Evolutionary conservation across 805 yeast genomes (phyloP), one percentile per base, ranked within the genome.

Genomic region (Candida sakaeoensis): DNA sequence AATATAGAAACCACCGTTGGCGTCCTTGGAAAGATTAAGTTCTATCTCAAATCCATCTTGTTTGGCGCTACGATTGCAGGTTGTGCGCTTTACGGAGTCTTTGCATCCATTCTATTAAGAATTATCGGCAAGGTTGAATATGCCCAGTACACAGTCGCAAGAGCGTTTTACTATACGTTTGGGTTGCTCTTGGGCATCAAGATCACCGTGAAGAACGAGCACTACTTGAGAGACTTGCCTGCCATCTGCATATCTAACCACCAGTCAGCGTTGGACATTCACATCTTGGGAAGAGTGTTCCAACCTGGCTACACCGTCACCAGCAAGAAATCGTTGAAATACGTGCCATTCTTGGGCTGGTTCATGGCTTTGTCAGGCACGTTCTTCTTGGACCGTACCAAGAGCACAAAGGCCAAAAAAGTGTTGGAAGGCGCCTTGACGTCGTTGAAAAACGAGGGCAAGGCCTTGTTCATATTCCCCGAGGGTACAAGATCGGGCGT

Each of bases 401-500:
- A 80, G 57, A 78, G 87, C 47, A 79, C 77, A 42, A 79, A 83
- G 55, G 89, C 97, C 16, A 76, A 87, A 42, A 70, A 68, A 41
- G 85, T 93, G 8, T 75, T 93, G 57, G 81, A 81, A 39, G 60
- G 63, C 10, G 96, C 97, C 4, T 72, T 87, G 39, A 60, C 63
- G 8, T 69, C 70, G 18, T 70, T 93, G 59, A 81, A 80, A 55
- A 54, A 59, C 4, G 70, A 80, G 36, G 78, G 80, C 54, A 81
- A 90, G 51, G 86, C 84, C 12, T 72, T 93, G 17, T 93, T 82
- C 74, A 79, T 93, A 65, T 93, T 90, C 72, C 96, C 98, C 18
- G 99, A 93, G 63, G 99, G 99, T 19, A 93, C 99, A 2, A 78
- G 99, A 62, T 88, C 97, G 0, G 85, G 82, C 48, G 65, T 84